Evolutionary conservation across 768 basidiomycete genomes (phyloP).

Genomic region (Xerocomellus dryophilus): DNA sequence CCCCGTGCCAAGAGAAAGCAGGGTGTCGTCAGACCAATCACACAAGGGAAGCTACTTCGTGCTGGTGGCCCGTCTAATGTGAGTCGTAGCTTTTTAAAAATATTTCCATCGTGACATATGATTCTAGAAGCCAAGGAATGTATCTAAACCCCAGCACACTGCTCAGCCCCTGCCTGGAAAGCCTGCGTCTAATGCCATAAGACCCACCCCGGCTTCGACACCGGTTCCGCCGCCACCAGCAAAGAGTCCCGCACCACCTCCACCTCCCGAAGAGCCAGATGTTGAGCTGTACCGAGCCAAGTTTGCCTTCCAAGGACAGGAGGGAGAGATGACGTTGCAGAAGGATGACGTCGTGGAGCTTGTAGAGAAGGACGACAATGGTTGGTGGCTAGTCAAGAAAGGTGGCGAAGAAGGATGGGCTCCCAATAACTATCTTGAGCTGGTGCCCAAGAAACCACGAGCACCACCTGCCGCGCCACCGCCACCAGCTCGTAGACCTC

Average conservation of each 20-base stretch:
- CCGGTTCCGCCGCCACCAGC: slow-evolving; percentile 42
- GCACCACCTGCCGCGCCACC: slow-evolving; percentile 68
- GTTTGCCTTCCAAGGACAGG: slow-evolving; percentile 90
- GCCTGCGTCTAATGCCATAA: slow-evolving; percentile 34
- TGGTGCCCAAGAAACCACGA: slow-evolving; percentile 63
- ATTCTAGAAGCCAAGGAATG: slow-evolving; percentile 43
- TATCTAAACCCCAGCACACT: slow-evolving; percentile 38
- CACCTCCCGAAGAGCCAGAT: slow-evolving; percentile 58
- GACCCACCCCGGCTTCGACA: slow-evolving; percentile 22
- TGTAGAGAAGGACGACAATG: slow-evolving; percentile 88
- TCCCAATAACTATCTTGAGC: slow-evolving; percentile 89
- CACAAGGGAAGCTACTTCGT: slow-evolving; percentile 75
- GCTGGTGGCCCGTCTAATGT: slow-evolving; percentile 73
- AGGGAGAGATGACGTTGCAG: slow-evolving; percentile 83
- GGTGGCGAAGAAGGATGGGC: slow-evolving; percentile 87
- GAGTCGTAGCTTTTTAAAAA: slow-evolving; percentile 14
- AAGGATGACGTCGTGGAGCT: slow-evolving; percentile 94
- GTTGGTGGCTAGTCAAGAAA: slow-evolving; percentile 97
- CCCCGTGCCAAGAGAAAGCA: slow-evolving; percentile 87
- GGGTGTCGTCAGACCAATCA: slow-evolving; percentile 80
- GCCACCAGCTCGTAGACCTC: slow-evolving; percentile 51
- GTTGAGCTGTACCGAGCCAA: slow-evolving; percentile 81
- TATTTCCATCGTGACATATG: neutral
- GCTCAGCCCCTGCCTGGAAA: slow-evolving; percentile 61
- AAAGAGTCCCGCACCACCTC: slow-evolving; percentile 46